These are phyloP conservation scores for Ogataea ganodermae DNA, from an alignment of 805 yeast genomes.

Conservation along the genomic window DNA sequence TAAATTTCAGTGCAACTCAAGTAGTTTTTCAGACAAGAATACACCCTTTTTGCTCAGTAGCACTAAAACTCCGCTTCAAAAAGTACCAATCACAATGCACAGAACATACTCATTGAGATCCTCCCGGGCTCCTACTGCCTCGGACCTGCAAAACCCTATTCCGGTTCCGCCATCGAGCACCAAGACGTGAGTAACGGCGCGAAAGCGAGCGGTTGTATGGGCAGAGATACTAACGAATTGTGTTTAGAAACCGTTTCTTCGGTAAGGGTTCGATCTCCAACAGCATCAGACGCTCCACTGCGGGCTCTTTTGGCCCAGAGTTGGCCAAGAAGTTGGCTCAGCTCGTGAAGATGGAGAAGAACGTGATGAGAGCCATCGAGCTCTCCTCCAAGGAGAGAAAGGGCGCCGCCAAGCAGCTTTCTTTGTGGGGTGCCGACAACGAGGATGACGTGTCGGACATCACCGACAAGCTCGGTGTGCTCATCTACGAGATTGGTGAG, in stretches of 20 bases:
- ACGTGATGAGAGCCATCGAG: conserved; percentile 77
- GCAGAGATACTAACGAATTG: not conserved
- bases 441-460: conserved; percentile 86
- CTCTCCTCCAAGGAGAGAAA: conserved; percentile 75
- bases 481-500: conserved; percentile 81
- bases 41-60: not conserved
- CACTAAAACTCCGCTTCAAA: not conserved
- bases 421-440: conserved; percentile 84
- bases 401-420: conserved; percentile 79
- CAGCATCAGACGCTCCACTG: conserved; percentile 60
- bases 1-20: conserved; percentile 5
- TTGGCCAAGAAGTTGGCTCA: conserved; percentile 71
- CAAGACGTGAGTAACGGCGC: conserved; percentile 54
- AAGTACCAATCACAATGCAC: conserved; percentile 63
- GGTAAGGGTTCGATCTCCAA: conserved; percentile 70
- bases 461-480: conserved; percentile 83
- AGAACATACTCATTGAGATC: conserved; percentile 86
- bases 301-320: conserved; percentile 82
- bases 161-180: conserved; percentile 94
- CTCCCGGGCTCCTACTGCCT: conserved; percentile 89
- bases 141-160: conserved; percentile 90
- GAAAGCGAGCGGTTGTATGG: too few relatives aligned
- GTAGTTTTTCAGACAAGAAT: not conserved
- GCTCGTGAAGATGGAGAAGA: conserved; percentile 79
- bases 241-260: conserved; percentile 58